Evolutionary conservation across 2,329 filamentous ascomycete genomes (phyloP).

Genomic region (Hymenoscyphus scutula): DNA sequence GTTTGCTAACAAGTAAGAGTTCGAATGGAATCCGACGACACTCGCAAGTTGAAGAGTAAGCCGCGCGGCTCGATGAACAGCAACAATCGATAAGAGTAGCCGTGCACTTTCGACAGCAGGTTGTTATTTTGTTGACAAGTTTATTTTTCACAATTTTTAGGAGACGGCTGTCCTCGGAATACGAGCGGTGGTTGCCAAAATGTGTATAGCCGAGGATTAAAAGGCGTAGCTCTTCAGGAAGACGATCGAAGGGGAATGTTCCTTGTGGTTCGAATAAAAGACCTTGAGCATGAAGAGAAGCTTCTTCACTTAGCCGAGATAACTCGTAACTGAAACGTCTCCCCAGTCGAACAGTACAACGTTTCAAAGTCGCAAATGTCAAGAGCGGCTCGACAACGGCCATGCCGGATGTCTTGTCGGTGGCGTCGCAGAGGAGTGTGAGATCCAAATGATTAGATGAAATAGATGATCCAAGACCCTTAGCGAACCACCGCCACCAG

Average conservation of each 20-base stretch:
- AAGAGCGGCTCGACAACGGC: conserved; percentile 9
- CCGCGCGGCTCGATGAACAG: background rate
- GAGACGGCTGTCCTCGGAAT: background rate
- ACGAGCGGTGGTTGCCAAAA: conserved; percentile 3
- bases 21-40: conserved; percentile 12
- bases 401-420: conserved; percentile 8
- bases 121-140: background rate
- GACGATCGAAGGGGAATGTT: conserved; percentile 10
- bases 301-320: conserved; percentile 1
- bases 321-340: conserved; percentile 7
- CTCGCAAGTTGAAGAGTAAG: conserved; percentile 10
- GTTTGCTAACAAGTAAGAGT: conserved; percentile 8
- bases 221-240: conserved; percentile 11
- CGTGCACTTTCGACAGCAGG: conserved; percentile 2
- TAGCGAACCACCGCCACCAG: conserved; percentile 4
- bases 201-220: conserved; percentile 8
- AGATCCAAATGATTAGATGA: conserved; percentile 6
- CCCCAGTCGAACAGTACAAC: conserved; percentile 11
- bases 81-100: conserved; percentile 10
- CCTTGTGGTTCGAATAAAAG: background rate
- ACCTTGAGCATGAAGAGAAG: conserved; percentile 2
- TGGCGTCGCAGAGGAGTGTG: conserved; percentile 11
- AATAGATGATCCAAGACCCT: conserved; percentile 10
- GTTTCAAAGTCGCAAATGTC: conserved; percentile 5
- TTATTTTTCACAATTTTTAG: background rate